These are phyloP conservation scores for Sanghuangporus weigelae DNA, from an alignment of 1,284 basidiomycete species.

Conservation along the genomic window DNA sequence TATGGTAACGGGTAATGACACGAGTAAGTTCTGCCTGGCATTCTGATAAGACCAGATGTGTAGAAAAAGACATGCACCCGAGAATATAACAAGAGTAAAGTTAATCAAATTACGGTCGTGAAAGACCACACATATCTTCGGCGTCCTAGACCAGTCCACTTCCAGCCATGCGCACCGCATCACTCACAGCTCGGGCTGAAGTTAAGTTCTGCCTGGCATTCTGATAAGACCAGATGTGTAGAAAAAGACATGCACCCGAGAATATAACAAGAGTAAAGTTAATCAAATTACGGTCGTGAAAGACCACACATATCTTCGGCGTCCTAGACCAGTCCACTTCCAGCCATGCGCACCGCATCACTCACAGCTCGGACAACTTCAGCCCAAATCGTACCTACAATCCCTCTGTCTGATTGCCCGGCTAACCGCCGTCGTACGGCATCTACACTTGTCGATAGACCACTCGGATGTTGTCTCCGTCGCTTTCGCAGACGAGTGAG, in stretches of 20 bases:
- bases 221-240: too few species aligned
- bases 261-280: background rate
- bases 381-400: slow-evolving; percentile 45
- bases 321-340: slow-evolving; percentile 59
- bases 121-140: background rate
- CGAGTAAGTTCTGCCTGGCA: too few species aligned
- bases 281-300: background rate
- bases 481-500: slow-evolving; percentile 44
- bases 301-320: background rate
- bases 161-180: slow-evolving; percentile 72
- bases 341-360: slow-evolving; percentile 73
- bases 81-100: background rate
- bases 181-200: slow-evolving; percentile 49
- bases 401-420: slow-evolving; percentile 24
- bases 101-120: background rate
- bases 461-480: slow-evolving; percentile 18
- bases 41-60: too few species aligned
- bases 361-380: slow-evolving; percentile 48
- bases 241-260: background rate
- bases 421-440: slow-evolving; percentile 50
- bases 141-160: slow-evolving; percentile 55
- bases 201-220: too few species aligned
- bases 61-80: too few species aligned
- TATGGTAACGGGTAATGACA: too few species aligned
- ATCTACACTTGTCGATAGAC: slow-evolving; percentile 34